Evolutionary conservation across 2,329 filamentous ascomycete genomes (phyloP).

Genomic region (Monilinia laxa): DNA sequence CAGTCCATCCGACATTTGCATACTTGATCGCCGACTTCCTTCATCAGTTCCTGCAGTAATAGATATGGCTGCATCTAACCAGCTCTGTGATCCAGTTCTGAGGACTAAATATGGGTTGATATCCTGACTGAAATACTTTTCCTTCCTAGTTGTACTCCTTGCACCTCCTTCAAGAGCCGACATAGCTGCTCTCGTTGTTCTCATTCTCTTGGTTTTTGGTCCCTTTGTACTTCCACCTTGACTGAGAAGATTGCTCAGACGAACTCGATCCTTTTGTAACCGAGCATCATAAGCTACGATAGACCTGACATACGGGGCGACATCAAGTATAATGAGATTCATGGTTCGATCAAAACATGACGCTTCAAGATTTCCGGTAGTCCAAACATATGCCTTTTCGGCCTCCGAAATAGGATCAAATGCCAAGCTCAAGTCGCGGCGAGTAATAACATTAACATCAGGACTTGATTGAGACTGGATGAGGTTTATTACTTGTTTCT

Average conservation of each 20-base stretch:
- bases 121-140: slow-evolving; percentile 67
- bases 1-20: slow-evolving; percentile 15
- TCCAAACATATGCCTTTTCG: slow-evolving; percentile 44
- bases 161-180: slow-evolving; percentile 75
- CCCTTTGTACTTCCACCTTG: slow-evolving; percentile 55
- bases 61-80: slow-evolving; percentile 32
- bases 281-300: slow-evolving; percentile 76
- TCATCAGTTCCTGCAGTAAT: slow-evolving; percentile 2
- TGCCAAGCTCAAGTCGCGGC: slow-evolving; percentile 56
- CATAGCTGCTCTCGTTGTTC: slow-evolving; percentile 72
- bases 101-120: slow-evolving; percentile 63
- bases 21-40: slow-evolving; percentile 19
- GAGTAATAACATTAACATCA: slow-evolving; percentile 42
- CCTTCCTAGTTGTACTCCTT: slow-evolving; percentile 63
- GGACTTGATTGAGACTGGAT: slow-evolving; percentile 28
- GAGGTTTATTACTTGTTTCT: slow-evolving; percentile 32
- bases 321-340: slow-evolving; percentile 65
- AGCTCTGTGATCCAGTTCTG: slow-evolving; percentile 53
- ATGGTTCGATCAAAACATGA: slow-evolving; percentile 77
- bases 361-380: slow-evolving; percentile 54
- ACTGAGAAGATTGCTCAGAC: slow-evolving; percentile 61
- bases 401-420: slow-evolving; percentile 60
- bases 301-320: slow-evolving; percentile 85
- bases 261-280: slow-evolving; percentile 66
- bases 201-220: slow-evolving; percentile 52